A percentile compares a stretch with the other conserved stretches of the same genome.
phyloP scores from a whole-genome alignment of 805 yeast genomes.

The Saturnispora besseyi region DNA sequence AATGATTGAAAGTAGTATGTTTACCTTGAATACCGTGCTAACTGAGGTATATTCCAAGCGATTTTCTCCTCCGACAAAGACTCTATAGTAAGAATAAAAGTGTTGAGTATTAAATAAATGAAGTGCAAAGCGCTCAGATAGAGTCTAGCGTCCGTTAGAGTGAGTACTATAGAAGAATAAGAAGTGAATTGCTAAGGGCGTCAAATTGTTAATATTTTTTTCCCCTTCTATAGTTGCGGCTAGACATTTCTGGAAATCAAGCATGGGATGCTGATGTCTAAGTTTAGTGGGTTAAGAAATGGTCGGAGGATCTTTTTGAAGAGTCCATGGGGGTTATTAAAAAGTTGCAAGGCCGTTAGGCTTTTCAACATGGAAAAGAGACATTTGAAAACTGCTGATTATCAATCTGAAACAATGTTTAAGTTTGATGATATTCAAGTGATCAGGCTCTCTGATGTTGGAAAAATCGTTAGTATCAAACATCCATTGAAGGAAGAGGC shows the following conservation, averaged over 20 bases:
- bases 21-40: not conserved
- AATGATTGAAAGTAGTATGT: not conserved
- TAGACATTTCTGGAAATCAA: not conserved
- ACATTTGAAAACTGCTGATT: not conserved
- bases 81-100: not conserved
- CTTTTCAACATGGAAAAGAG: not conserved
- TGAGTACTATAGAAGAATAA: not conserved
- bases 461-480: not conserved
- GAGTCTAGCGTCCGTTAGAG: not conserved
- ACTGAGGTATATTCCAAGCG: not conserved
- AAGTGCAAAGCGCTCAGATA: not conserved
- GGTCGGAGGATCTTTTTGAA: not conserved
- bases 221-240: not conserved
- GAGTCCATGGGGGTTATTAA: not conserved
- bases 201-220: not conserved
- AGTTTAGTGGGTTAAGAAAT: not conserved
- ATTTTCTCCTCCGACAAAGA: not conserved
- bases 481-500: not conserved
- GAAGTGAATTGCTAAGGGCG: not conserved
- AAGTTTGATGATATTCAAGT: not conserved
- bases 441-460: not conserved
- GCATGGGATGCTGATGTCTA: not conserved
- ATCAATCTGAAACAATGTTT: not conserved
- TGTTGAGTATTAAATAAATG: not conserved
- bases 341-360: not conserved